Evolutionary conservation across 192 early-diverging fungal species (phyloP).

Genomic region (Backusella macrospora): DNA sequence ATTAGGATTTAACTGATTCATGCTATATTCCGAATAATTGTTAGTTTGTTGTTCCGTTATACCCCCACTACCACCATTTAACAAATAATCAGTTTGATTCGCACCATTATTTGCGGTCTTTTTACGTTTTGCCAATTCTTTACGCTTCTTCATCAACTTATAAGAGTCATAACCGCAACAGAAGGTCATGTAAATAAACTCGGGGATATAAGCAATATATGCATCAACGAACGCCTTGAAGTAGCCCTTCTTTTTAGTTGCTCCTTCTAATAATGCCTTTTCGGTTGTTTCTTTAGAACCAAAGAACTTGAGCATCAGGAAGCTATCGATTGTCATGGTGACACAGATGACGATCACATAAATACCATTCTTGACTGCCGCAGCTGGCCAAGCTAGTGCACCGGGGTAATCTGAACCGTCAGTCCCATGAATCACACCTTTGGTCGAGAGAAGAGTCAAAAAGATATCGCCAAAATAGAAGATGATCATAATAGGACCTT

Average conservation of each 20-base stretch:
- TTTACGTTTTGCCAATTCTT: slow-evolving; percentile 20
- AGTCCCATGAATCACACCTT: slow-evolving; percentile 32
- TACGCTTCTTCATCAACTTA: slow-evolving; percentile 33
- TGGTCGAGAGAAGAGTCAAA: slow-evolving; percentile 12
- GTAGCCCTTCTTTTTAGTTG: neutral
- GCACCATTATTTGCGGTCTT: slow-evolving; percentile 6
- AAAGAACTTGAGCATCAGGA: slow-evolving; percentile 36
- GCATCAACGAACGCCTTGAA: slow-evolving; percentile 36
- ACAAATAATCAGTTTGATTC: slow-evolving; percentile 13
- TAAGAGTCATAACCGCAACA: slow-evolving; percentile 39
- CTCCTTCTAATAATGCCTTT: neutral
- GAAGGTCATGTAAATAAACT: slow-evolving; percentile 30
- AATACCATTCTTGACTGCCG: slow-evolving; percentile 34
- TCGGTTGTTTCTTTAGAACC: neutral
- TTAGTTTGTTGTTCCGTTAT: neutral
- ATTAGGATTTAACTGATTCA: slow-evolving; percentile 4
- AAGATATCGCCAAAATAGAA: slow-evolving; percentile 37
- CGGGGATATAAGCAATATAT: slow-evolving; percentile 38
- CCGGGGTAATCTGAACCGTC: slow-evolving; percentile 8
- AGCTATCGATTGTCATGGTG: slow-evolving; percentile 26
- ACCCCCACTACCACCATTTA: slow-evolving; percentile 6
- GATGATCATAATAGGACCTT: slow-evolving; percentile 37
- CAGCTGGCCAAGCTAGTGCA: slow-evolving; percentile 27
- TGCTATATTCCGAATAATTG: slow-evolving; percentile 13
- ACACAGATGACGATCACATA: slow-evolving; percentile 28